These are phyloP conservation scores for Dalbergia oliveri DNA, from an alignment of 306 rosid species.

Conservation along the genomic window DNA sequence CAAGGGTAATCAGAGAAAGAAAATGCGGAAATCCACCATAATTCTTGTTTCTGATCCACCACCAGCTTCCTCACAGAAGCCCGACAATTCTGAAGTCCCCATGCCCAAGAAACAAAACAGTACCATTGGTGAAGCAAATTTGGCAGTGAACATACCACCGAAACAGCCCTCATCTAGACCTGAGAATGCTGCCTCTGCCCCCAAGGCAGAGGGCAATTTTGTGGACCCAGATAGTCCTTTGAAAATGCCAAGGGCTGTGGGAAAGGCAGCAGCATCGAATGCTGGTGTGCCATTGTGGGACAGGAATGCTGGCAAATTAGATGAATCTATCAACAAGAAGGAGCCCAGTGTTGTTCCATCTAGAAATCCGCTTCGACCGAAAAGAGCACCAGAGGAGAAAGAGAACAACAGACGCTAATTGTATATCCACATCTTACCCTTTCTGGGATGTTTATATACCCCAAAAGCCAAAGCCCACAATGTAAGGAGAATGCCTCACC, in stretches of 20 bases:
- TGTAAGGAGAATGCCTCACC: neutral
- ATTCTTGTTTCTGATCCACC: conserved; percentile 66
- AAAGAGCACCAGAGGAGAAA: conserved; percentile 70
- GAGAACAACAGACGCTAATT: conserved; percentile 73
- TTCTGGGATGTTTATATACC: conserved; percentile 2
- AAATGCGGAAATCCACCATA: conserved; percentile 69
- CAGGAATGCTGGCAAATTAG: conserved; percentile 66
- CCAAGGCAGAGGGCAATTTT: conserved; percentile 50
- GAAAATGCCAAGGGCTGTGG: conserved; percentile 65
- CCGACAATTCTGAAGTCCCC: conserved; percentile 45
- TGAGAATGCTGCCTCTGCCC: conserved; percentile 51
- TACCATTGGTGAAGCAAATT: conserved; percentile 16
- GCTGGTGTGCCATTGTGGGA: conserved; percentile 65
- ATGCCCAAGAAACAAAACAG: conserved; percentile 44
- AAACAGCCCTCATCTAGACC: conserved; percentile 41
- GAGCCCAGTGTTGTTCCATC: conserved; percentile 55
- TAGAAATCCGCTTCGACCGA: conserved; percentile 58
- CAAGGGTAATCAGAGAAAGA: conserved; percentile 78
- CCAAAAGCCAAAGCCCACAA: neutral
- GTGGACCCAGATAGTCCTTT: conserved; percentile 56
- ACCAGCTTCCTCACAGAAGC: conserved; percentile 54
- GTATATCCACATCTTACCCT: neutral
- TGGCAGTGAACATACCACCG: conserved; percentile 8
- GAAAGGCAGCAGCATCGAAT: conserved; percentile 57
- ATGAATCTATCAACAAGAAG: conserved; percentile 62